phyloP scores from a whole-genome alignment of 257 asterid species.

The Nicotiana noctiflora region DNA sequence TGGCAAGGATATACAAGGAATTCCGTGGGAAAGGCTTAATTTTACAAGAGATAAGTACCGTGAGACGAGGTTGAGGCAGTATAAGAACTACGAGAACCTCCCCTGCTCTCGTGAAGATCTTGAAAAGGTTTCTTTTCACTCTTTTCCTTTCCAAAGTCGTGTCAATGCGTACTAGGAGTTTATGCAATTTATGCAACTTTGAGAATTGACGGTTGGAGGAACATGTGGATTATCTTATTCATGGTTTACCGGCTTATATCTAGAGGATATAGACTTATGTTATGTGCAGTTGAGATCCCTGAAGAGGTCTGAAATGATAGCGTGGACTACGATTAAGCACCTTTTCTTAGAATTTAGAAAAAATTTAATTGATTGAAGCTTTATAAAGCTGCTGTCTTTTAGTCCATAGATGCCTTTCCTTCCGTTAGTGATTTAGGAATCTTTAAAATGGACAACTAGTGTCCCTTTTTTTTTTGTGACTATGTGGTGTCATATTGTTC shows the following conservation, averaged over 20 bases:
- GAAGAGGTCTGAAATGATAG: not conserved
- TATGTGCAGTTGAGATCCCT: too few species aligned
- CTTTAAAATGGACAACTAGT: not conserved
- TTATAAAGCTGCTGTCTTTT: not conserved
- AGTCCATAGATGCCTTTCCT: not conserved
- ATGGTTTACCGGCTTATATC: too few species aligned
- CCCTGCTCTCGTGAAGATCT: conserved; percentile 46
- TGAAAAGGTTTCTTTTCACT: conserved; percentile 37
- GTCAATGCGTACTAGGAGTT: not conserved
- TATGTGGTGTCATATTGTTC: too few species aligned
- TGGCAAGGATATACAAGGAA: conserved; percentile 97
- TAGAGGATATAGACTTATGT: too few species aligned
- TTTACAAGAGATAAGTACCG: conserved; percentile 73
- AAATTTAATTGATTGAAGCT: not conserved
- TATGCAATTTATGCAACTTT: not conserved
- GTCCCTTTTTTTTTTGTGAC: not conserved
- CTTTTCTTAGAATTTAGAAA: not conserved
- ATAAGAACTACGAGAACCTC: conserved; percentile 69
- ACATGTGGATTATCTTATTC: not conserved
- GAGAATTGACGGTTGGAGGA: not conserved
- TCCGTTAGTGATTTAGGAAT: not conserved
- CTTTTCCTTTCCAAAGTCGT: not conserved
- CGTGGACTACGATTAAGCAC: not conserved
- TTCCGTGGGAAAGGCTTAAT: conserved; percentile 88
- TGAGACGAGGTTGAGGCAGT: conserved; percentile 63